Base-by-base conservation (phyloP, 352 stramenopile genomes). In the Pythium brachiatum region DNA sequence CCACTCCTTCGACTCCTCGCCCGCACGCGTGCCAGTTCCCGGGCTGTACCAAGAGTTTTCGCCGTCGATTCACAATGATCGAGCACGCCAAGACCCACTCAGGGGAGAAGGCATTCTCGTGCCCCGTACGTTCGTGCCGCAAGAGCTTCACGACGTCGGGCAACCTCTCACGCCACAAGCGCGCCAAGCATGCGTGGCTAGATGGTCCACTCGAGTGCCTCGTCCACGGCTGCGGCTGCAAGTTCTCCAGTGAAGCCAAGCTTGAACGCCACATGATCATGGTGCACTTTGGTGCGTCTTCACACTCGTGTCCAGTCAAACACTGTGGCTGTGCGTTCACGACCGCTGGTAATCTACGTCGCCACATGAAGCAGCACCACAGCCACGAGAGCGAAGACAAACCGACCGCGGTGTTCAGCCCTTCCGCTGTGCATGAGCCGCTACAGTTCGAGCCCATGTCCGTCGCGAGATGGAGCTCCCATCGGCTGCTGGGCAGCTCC, bases 51-150 rank as follows among this genome's bases (percentile, higher is more conserved):
- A 62, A 62, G 44, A 32, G 25, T 18, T 62, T 62, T 31, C 56
- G 56, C n/a, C 56, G 56, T 7, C 56, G 44, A 36, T 89, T 86
- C 65, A 88, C 81, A 29, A 60, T 89, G 44, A 84, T 78, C 39
- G 79, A 89, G 53, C 83, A 92, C 63, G 73, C 86, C 60, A 90
- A 89, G 76, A 92, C 79, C 38, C 83, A 92, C 72, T 89, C 81
- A 43, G 83, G 83, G 13, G 78, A 88, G 62, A 81, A 90, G 65
- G 73, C 83, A 4, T 78, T 90, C 58, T 56, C 72, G 32, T 88
- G 76, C 52, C 48, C 48, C 25, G 70, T 73, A 18, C 76, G 73
- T 7, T 84, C 84, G 60, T 79, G 86, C 66, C 76, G 77, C 63
- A 85, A 85, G 36, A 90, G 77, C 32, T 82, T 90, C 71, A 90